These are phyloP conservation scores for Crepidotus variabilis DNA, from an alignment of 768 basidiomycete species.

Conservation along the genomic window DNA sequence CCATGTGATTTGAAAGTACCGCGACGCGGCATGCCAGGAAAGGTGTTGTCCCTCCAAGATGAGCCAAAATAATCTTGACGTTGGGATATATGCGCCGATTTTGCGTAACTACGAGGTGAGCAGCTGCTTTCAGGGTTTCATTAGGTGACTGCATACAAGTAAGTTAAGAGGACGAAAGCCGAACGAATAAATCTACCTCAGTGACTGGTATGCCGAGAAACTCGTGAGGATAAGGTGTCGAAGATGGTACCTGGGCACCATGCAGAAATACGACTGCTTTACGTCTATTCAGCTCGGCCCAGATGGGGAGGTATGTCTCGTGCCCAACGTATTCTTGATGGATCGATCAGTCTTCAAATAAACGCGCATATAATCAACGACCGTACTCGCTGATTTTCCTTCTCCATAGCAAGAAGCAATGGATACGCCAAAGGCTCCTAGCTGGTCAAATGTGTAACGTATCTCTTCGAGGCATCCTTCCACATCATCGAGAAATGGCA, in stretches of 20 bases:
- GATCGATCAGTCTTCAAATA: slow-evolving; percentile 2
- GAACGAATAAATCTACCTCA: slow-evolving; percentile 38
- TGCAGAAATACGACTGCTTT: slow-evolving; percentile 67
- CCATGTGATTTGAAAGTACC: slow-evolving; percentile 65
- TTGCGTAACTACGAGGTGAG: slow-evolving; percentile 72
- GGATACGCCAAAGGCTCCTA: slow-evolving; percentile 62
- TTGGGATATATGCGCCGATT: slow-evolving; percentile 57
- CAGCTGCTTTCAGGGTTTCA: slow-evolving; percentile 80
- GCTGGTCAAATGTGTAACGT: slow-evolving; percentile 52
- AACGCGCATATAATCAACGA: neutral
- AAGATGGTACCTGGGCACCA: slow-evolving; percentile 63
- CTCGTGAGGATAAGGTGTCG: slow-evolving; percentile 59
- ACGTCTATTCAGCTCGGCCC: slow-evolving; percentile 64
- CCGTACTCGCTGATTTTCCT: slow-evolving; percentile 49
- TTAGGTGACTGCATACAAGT: slow-evolving; percentile 56
- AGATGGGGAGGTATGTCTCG: slow-evolving; percentile 59
- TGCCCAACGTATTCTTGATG: slow-evolving; percentile 63
- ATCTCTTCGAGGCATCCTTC: slow-evolving; percentile 62
- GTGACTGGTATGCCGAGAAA: slow-evolving; percentile 65
- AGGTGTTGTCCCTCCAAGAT: slow-evolving; percentile 67
- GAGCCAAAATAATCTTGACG: slow-evolving; percentile 66
- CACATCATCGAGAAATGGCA: slow-evolving; percentile 61
- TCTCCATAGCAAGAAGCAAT: slow-evolving; percentile 66
- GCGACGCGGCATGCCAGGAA: slow-evolving; percentile 69
- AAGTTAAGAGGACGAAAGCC: slow-evolving; percentile 1